A percentile compares a stretch with the other conserved stretches of the same genome.
These are phyloP conservation scores for Moesziomyces aphidis DNA, from an alignment of 1,284 basidiomycete species.

Conservation along the genomic window DNA sequence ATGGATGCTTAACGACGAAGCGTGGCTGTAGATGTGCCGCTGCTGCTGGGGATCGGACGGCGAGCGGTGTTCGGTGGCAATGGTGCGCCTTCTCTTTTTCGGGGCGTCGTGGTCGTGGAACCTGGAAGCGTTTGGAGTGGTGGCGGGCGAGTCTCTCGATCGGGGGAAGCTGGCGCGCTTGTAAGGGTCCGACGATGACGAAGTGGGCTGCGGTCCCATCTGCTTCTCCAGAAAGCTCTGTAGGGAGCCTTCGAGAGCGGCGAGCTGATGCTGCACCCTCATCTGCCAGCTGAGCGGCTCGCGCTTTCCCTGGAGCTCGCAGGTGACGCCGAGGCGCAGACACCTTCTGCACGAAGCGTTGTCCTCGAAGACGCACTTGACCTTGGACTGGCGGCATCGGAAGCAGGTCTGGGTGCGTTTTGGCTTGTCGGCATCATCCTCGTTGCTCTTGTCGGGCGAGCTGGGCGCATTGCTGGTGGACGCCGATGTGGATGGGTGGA, in stretches of 20 bases:
- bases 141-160: constrained; percentile 10
- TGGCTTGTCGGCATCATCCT: constrained; percentile 24
- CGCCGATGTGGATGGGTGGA: background rate
- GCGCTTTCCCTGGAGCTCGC: constrained; percentile 35
- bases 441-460: constrained; percentile 21
- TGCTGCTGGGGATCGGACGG: background rate
- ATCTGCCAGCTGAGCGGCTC: constrained; percentile 43
- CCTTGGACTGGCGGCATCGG: constrained; percentile 35
- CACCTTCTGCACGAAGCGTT: constrained; percentile 28
- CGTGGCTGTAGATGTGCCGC: background rate
- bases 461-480: constrained; percentile 9
- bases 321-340: constrained; percentile 21
- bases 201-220: background rate
- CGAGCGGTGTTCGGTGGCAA: constrained; percentile 5
- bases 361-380: constrained; percentile 37
- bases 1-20: background rate
- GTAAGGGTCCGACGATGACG: background rate
- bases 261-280: constrained; percentile 37
- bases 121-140: background rate
- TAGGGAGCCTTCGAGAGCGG: constrained; percentile 24
- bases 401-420: constrained; percentile 40
- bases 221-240: constrained; percentile 36
- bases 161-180: constrained; percentile 15
- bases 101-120: background rate
- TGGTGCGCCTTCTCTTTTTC: constrained; percentile 19